Evolutionary conservation across 208 protist genomes (phyloP), one percentile per base, ranked within the genome.

Genomic region (Wallacemonas collosoma): DNA sequence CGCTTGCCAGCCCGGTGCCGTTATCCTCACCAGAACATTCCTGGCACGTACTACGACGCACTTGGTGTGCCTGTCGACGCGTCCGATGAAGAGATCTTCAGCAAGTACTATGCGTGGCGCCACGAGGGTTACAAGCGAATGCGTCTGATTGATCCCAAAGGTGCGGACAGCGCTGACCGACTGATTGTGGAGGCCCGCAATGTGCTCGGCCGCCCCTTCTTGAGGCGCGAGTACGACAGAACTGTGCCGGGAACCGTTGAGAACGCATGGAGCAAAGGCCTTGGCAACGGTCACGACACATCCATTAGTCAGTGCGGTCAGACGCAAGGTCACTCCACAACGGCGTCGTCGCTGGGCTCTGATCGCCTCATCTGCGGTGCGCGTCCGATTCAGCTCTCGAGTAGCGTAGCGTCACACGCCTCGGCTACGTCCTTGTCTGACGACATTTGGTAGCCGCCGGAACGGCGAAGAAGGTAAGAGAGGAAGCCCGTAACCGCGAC

Each of bases 41-140:
- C 66, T n/a, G 88, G 87, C n/a, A 94, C 89, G 40, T 94, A 96
- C 78, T 95, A 94, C 79, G 86, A 93, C 72, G 75, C 93, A 3
- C 87, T 96, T 39, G 81, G 79, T 40, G 60, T 96, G 38, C 56
- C 78, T 7, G 76, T 73, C 55, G 64, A 63, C 54, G 85, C 86
- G 2, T 35, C 81, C 35, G 75, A 80, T 9, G 76, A 65, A 17
- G 80, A 89, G 11, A 89, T 96, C 17, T 43, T 93, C 4, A 69
- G 68, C 26, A 80, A 84, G 69, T 93, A 90, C 71, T 75, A 77
- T 40, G 51, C 70, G 2, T 96, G 92, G 92, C 86, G 82, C 64
- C 36, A 55, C 38, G 83, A 85, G 51, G 92, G 86, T 60, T 95
- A 87, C 75, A 85, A 83, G 69, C 79, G 73, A 12, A 72, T 88